Percentiles rank a stretch among this genome's conserved stretches.
These are phyloP conservation scores for Phytophthora idaei DNA, from an alignment of 352 stramenopile genomes.

Conservation along the genomic window DNA sequence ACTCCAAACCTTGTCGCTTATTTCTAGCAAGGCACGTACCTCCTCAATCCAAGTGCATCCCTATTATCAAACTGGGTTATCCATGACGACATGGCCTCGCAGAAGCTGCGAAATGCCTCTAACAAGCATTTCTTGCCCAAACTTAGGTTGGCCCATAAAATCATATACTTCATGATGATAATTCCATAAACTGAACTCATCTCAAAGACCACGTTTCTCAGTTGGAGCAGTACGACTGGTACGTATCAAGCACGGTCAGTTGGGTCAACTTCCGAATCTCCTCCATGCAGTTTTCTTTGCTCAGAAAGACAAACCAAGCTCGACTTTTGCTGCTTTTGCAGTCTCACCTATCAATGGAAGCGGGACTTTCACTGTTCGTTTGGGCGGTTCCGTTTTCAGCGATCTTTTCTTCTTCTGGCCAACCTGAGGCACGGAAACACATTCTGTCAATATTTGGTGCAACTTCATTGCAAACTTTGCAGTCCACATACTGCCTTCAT, in stretches of 20 bases:
- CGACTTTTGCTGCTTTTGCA: neutral
- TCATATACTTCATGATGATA: slow-evolving; percentile 1
- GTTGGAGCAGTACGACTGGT: neutral
- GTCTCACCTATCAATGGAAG: neutral
- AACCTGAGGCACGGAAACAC: neutral
- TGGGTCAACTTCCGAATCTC: slow-evolving; percentile 1
- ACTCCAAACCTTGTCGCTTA: neutral
- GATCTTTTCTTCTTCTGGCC: neutral
- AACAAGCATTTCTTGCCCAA: neutral
- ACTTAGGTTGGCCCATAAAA: slow-evolving; percentile 4
- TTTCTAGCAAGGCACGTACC: neutral
- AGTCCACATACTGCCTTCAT: neutral
- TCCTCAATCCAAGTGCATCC: neutral
- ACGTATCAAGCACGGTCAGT: neutral
- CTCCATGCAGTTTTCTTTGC: neutral
- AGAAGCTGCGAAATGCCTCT: neutral
- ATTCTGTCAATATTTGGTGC: neutral
- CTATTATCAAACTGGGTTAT: neutral
- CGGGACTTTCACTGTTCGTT: neutral
- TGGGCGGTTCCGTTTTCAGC: neutral
- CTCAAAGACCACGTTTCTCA: neutral
- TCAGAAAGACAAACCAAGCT: neutral
- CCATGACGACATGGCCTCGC: neutral
- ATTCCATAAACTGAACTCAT: neutral
- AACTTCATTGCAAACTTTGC: neutral